Conservation (phyloP, 1,284 basidiomycete genomes). For the Meira nashicola region DNA sequence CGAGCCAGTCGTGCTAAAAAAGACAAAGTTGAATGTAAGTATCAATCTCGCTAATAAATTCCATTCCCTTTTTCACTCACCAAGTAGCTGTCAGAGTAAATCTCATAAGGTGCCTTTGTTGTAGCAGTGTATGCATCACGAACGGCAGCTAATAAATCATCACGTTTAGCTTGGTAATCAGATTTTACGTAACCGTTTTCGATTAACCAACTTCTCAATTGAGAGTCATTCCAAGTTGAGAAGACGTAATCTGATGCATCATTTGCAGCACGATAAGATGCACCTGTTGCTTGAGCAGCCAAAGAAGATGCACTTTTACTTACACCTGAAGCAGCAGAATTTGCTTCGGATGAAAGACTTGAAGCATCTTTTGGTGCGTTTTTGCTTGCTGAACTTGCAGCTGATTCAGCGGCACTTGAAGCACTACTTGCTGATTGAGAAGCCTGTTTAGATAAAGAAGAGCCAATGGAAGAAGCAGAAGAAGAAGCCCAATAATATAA, state of each 20-base stretch:
- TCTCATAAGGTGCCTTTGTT: slow-evolving; percentile 44
- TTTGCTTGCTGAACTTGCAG: slow-evolving; percentile 28
- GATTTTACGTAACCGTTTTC: slow-evolving; percentile 40
- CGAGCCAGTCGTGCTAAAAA: slow-evolving; percentile 42
- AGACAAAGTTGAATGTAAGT: not conserved
- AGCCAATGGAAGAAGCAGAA: slow-evolving; percentile 27
- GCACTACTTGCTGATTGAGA: slow-evolving; percentile 21
- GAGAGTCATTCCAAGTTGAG: slow-evolving; percentile 40
- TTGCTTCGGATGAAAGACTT: slow-evolving; percentile 6
- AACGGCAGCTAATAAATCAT: slow-evolving; percentile 38
- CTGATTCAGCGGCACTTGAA: slow-evolving; percentile 27
- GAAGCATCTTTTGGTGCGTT: slow-evolving; percentile 12
- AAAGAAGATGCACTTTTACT: slow-evolving; percentile 31
- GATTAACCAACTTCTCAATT: slow-evolving; percentile 40
- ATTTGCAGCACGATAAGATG: slow-evolving; percentile 22
- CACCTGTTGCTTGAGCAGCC: slow-evolving; percentile 34
- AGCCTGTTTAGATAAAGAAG: slow-evolving; percentile 29
- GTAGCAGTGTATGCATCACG: slow-evolving; percentile 37
- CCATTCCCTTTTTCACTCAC: slow-evolving; percentile 8
- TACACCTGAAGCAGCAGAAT: slow-evolving; percentile 19
- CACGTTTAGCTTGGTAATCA: slow-evolving; percentile 33
- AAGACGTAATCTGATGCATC: slow-evolving; percentile 50
- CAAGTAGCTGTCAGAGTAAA: slow-evolving; percentile 45
- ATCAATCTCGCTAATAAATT: not conserved
- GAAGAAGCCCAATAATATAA: slow-evolving; percentile 35